Base-by-base conservation (phyloP, 1,284 basidiomycete genomes). In the Waitea zeae region DNA sequence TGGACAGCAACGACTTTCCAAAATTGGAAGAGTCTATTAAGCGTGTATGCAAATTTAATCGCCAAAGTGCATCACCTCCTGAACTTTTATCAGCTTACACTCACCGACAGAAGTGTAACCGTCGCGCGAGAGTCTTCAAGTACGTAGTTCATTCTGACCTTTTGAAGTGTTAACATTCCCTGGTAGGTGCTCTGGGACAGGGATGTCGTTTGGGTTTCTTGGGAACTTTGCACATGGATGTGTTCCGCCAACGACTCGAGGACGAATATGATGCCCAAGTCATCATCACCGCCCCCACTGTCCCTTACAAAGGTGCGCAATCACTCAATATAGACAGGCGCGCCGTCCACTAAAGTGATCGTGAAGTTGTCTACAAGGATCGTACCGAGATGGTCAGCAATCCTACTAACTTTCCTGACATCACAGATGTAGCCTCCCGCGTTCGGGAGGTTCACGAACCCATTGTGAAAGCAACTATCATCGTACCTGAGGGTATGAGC, bases 21-120 rank as follows among this genome's bases (percentile, higher is more conserved):
- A 90, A 93, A 58, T 67, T 98, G 1, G 93, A 98, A 54, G 95
- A 98, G 54, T 92, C 92, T 1, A 87, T 98, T 41, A 83, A 82
- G 48, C 59, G 89, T 46, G 89, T 92, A 48, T 38, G 70, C 51
- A 7, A 17, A 24, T 13, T 14, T 30, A n/a, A 26, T 26, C n/a
- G 9, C 24, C 24, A 9, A 7, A 7, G 24, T 26, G 24, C 9
- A 38, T 40, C 22, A 33, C 37, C 26, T 33, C 28, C 26, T 37
- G 19, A 7, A 36, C 38, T 30, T 29, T 35, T 35, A 31, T 42
- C 41, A 87, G 82, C 66, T 90, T 17, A 81, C 76, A 4, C 61
- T 90, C 36, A 90, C 86, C 28, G 88, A 93, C 52, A 73, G 86
- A 33, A 86, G 82, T 50, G 88, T 99, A 7, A 82, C 87, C 5